Evolutionary conservation across 495 filamentous ascomycete genomes (phyloP).

Genomic region (Apodospora peruviana): DNA sequence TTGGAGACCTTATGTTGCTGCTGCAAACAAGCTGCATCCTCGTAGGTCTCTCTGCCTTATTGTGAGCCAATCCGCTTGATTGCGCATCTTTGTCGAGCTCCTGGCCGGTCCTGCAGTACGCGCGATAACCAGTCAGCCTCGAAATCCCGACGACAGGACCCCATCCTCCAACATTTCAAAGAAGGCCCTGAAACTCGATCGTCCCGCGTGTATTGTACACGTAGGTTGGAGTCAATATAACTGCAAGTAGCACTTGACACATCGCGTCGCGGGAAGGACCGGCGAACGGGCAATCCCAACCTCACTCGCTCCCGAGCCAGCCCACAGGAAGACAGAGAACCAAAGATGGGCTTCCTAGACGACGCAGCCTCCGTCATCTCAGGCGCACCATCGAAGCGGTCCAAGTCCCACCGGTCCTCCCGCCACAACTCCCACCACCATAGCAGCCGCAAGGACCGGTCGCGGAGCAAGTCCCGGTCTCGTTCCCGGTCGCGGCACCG

Average conservation of each 20-base stretch:
- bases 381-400: slow-evolving; percentile 24
- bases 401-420: slow-evolving; percentile 18
- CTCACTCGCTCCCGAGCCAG: background rate
- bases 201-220: no score
- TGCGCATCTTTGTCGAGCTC: no score
- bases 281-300: slow-evolving; percentile 1
- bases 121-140: no score
- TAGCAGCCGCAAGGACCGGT: slow-evolving; percentile 14
- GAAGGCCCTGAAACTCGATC: no score
- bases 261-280: background rate
- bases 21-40: no score
- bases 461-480: slow-evolving; percentile 26
- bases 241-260: background rate
- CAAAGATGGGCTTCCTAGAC: slow-evolving; percentile 37
- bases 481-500: slow-evolving; percentile 17
- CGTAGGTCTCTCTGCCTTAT: no score
- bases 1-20: no score
- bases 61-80: no score
- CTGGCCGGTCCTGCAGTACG: no score
- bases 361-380: slow-evolving; percentile 37
- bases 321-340: background rate
- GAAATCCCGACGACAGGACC: no score
- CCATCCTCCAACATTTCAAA: no score
- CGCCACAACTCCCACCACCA: slow-evolving; percentile 16
- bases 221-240: background rate